These are phyloP conservation scores for Eragrostis curvula DNA, from an alignment of 176 grass and related monocot species.

Conservation along the genomic window DNA sequence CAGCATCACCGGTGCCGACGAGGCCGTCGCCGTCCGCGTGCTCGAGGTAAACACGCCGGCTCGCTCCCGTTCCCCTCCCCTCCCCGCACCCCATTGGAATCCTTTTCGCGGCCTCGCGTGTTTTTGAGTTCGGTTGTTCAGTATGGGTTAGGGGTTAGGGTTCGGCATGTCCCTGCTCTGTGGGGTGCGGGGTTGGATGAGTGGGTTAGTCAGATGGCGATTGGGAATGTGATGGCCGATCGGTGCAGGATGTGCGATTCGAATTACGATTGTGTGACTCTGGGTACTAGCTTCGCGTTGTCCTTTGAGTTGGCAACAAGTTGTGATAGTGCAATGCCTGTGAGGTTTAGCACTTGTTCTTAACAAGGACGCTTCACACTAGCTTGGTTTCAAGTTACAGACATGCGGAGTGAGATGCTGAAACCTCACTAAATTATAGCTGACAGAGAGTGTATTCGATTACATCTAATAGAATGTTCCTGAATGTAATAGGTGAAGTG, in stretches of 20 bases:
- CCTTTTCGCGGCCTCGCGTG: background rate
- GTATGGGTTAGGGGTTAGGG: conserved; percentile 27
- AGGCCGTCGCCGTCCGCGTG: conserved; percentile 67
- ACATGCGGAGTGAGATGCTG: background rate
- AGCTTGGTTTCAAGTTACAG: background rate
- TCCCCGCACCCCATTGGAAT: background rate
- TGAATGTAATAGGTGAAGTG: background rate
- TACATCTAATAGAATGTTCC: background rate
- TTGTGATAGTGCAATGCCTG: conserved; percentile 18
- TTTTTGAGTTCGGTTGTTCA: background rate
- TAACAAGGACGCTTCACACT: background rate
- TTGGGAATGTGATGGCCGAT: conserved; percentile 9
- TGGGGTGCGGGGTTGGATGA: background rate
- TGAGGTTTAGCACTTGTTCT: background rate
- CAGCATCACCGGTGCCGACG: conserved; percentile 75
- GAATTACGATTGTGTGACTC: background rate
- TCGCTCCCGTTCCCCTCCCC: background rate
- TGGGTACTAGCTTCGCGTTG: background rate
- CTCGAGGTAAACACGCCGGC: conserved; percentile 67
- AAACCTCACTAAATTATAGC: background rate
- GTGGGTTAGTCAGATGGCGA: conserved; percentile 5
- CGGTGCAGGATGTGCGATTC: background rate
- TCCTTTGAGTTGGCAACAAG: conserved; percentile 10
- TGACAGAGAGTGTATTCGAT: background rate
- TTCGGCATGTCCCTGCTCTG: background rate